Conservation (phyloP, 2,329 filamentous ascomycete genomes). For the Shiraia sp. region DNA sequence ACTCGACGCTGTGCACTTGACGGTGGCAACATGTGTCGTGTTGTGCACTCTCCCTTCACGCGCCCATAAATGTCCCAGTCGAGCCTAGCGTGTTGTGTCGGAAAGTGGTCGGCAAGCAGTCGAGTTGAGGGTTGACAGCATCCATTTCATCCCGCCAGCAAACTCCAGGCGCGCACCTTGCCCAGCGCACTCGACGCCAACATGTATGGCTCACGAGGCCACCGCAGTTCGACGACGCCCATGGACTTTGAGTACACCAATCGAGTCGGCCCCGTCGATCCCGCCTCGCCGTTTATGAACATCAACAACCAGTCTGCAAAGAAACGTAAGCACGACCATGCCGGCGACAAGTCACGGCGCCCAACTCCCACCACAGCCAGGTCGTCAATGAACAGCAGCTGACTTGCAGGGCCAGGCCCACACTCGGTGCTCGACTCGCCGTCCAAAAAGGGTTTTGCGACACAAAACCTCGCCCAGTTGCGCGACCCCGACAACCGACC, state of each 20-base stretch:
- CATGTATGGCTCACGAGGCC: no score
- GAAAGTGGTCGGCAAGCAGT: no score
- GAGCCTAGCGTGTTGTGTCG: no score
- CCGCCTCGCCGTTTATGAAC: constrained; percentile 53
- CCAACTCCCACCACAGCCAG: constrained; percentile 4
- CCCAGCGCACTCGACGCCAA: no score
- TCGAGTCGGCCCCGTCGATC: constrained; percentile 50
- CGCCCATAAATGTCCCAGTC: no score
- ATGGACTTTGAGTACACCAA: constrained; percentile 62
- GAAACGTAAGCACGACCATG: constrained; percentile 42
- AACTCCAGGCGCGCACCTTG: no score
- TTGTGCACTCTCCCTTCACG: no score
- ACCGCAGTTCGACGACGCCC: constrained; percentile 49
- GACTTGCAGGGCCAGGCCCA: constrained; percentile 28
- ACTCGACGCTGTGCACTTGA: no score
- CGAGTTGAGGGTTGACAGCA: no score
- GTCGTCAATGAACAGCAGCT: constrained; percentile 10
- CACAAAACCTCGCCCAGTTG: constrained; percentile 46
- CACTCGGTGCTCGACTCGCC: constrained; percentile 51
- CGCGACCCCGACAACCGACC: constrained; percentile 56
- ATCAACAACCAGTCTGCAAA: constrained; percentile 34
- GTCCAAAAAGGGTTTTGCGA: constrained; percentile 49
- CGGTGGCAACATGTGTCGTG: no score
- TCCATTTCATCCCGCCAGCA: no score
- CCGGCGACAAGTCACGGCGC: no score